Conservation (phyloP, 441 rosid species). For the Euphorbia schlechtendalii region DNA sequence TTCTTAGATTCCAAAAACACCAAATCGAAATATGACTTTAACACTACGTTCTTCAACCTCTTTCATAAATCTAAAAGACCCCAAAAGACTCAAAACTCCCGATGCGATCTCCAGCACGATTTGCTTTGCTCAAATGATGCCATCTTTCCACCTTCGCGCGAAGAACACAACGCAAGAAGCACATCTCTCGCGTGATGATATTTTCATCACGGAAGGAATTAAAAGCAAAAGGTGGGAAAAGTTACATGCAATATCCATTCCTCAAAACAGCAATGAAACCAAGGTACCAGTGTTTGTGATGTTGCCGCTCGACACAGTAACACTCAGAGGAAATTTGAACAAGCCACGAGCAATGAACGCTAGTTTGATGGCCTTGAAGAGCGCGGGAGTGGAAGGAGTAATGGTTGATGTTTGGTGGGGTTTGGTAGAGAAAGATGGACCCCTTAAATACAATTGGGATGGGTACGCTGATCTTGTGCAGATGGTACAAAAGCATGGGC, state of each 20-base stretch:
- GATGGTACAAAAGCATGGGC: constrained; percentile 76
- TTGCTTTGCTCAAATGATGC: constrained; percentile 47
- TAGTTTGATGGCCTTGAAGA: constrained; percentile 86
- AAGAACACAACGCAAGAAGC: constrained; percentile 35
- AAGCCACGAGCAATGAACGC: constrained; percentile 87
- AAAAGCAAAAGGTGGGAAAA: constrained; percentile 33
- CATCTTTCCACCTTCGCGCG: constrained; percentile 36
- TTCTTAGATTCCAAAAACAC: constrained; percentile 18
- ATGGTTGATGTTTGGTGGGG: constrained; percentile 99
- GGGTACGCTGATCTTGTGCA: constrained; percentile 81
- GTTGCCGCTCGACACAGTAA: constrained; percentile 82
- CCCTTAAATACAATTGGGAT: constrained; percentile 85
- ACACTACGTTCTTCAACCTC: constrained; percentile 67
- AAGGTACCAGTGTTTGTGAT: constrained; percentile 86
- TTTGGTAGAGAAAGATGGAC: constrained; percentile 91
- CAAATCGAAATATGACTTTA: constrained; percentile 48
- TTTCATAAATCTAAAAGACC: constrained; percentile 53
- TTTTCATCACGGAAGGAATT: constrained; percentile 24
- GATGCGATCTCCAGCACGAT: constrained; percentile 38
- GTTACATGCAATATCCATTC: constrained; percentile 41
- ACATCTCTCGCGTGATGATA: constrained; percentile 29
- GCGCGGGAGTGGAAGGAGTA: constrained; percentile 88
- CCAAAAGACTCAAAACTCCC: constrained; percentile 41
- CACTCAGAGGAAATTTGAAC: constrained; percentile 58
- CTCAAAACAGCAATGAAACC: constrained; percentile 32